These are phyloP conservation scores for Entomortierella beljakovae DNA, from an alignment of 192 early-diverging fungal species.

Conservation along the genomic window DNA sequence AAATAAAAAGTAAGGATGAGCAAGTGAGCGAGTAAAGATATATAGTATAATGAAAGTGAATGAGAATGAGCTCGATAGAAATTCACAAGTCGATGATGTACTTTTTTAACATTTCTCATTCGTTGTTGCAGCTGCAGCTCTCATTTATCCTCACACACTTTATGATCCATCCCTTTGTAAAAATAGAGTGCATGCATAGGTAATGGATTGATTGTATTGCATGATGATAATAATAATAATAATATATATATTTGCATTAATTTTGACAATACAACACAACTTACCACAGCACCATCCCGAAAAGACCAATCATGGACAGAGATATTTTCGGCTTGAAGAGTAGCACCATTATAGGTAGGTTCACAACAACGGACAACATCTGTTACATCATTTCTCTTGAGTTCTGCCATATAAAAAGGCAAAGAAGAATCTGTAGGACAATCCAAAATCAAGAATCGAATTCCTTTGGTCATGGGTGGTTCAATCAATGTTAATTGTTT, in stretches of 20 bases:
- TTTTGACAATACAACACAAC: conserved; percentile 9
- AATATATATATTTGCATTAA: neutral
- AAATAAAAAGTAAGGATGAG: no score
- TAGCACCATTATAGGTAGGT: conserved; percentile 79
- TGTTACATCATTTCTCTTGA: conserved; percentile 79
- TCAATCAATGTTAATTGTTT: conserved; percentile 76
- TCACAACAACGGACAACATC: conserved; percentile 95
- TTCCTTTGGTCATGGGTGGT: conserved; percentile 58
- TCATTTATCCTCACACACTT: no score
- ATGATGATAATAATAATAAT: neutral
- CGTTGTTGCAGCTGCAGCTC: no score
- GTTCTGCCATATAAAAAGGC: conserved; percentile 77
- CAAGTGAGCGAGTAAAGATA: no score
- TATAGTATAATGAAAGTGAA: no score
- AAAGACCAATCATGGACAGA: conserved; percentile 91
- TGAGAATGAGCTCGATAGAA: no score
- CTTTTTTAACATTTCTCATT: no score
- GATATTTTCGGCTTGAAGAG: conserved; percentile 71
- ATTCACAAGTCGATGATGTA: no score
- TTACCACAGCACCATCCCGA: conserved; percentile 87
- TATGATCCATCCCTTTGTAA: no score
- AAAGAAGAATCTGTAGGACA: conserved; percentile 89
- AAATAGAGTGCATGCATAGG: no score
- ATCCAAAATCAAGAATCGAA: conserved; percentile 93
- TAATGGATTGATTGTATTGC: no score